These are phyloP conservation scores for Terana coerulea DNA, from an alignment of 768 basidiomycete genomes.

Conservation along the genomic window DNA sequence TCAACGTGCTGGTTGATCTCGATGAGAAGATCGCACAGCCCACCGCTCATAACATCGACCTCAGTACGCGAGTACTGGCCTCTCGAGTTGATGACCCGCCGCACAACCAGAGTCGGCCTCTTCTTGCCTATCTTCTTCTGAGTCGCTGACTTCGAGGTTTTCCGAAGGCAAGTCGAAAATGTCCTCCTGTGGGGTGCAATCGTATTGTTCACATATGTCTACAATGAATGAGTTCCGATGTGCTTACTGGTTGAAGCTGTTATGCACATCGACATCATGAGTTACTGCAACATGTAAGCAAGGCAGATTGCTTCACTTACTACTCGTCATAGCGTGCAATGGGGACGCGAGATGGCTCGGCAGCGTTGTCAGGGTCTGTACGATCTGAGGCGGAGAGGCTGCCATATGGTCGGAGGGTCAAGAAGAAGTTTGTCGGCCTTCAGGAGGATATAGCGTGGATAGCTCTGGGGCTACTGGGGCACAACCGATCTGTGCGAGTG, in stretches of 20 bases:
- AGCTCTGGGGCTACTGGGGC: not conserved
- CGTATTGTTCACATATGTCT: not conserved
- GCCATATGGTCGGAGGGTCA: not conserved
- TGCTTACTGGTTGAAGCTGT: conserved; percentile 5
- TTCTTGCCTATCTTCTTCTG: conserved; percentile 5
- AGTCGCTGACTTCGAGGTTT: not conserved
- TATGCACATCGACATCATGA: not conserved
- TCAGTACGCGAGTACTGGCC: not conserved
- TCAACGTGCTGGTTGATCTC: not conserved
- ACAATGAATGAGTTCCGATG: not conserved
- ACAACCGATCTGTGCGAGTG: not conserved
- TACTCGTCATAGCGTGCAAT: conserved; percentile 7
- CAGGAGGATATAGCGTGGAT: not conserved
- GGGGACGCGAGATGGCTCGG: not conserved
- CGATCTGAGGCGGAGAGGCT: not conserved
- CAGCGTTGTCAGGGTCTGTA: not conserved
- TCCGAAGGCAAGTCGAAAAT: not conserved
- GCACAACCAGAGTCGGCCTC: conserved; percentile 3
- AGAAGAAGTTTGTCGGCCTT: not conserved
- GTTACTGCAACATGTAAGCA: not conserved
- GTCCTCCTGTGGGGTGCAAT: not conserved
- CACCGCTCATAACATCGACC: conserved; percentile 4
- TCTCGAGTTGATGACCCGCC: conserved; percentile 3
- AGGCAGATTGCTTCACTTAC: not conserved
- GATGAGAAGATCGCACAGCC: not conserved